Conservation (phyloP, 208 protist genomes). For the Trypanosoma avium region DNA sequence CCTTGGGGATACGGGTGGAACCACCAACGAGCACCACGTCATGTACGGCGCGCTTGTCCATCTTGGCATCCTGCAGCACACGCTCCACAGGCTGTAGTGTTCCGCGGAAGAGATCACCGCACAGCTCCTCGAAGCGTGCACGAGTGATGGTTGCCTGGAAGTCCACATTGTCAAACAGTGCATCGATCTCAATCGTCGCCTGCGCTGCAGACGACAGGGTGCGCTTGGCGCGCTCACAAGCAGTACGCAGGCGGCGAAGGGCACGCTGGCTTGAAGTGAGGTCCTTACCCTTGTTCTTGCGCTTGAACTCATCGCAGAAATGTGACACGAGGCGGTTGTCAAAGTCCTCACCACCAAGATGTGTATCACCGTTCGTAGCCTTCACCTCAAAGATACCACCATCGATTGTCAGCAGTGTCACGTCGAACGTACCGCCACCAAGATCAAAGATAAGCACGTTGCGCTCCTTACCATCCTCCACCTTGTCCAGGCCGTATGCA, state of each 20-base stretch:
- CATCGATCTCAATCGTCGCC: conserved; percentile 97
- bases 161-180: conserved; percentile 96
- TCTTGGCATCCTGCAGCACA: conserved; percentile 89
- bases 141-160: conserved; percentile 98
- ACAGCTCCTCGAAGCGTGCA: conserved; percentile 98
- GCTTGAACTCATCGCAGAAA: conserved; percentile 96
- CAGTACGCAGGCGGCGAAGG: conserved; percentile 77
- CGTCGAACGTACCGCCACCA: conserved; percentile 97
- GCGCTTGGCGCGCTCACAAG: conserved; percentile 96
- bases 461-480: conserved; percentile 33
- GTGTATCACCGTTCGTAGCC: conserved; percentile 98
- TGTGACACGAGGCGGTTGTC: conserved; percentile 96
- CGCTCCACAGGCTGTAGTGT: conserved; percentile 77
- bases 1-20: conserved; percentile 98
- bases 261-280: conserved; percentile 61
- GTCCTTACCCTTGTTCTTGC: conserved; percentile 80
- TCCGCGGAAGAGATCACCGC: conserved; percentile 81
- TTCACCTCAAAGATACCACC: conserved; percentile 98
- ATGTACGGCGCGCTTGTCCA: conserved; percentile 87
- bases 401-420: conserved; percentile 97
- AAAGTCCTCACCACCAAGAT: conserved; percentile 94
- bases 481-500: conserved; percentile 96
- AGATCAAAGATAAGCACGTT: conserved; percentile 96
- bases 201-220: conserved; percentile 93
- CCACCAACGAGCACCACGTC: conserved; percentile 97